Evolutionary conservation across 108 stramenopile species (phyloP), one percentile per base, ranked within the genome.

Genomic region (Fragilaria crotonensis): DNA sequence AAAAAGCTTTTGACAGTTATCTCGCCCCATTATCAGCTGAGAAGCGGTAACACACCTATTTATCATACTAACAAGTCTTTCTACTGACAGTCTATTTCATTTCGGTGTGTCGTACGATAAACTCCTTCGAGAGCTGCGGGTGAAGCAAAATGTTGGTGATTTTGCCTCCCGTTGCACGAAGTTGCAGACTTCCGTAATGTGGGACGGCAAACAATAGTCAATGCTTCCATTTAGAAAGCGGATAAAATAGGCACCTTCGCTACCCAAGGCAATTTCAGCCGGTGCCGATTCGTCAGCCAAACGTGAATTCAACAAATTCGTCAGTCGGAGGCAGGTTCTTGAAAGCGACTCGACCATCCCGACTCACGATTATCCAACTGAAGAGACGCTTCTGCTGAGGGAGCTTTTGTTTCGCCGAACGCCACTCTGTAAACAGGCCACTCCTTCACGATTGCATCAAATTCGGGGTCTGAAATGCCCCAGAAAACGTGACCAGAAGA

Each of bases 281-380:
- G 78, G 77, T 19, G 80, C 83, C 21, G 83, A 72, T 31, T 45
- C 27, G 53, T 60, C 54, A 2, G 71, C 64, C 18, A 80, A 36
- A 21, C 79, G 26, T 33, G 47, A 41, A 41, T 71, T 60, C 62
- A 91, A 60, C 11, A 66, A 44, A 33, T 73, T 59, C 25, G 84
- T 78, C 55, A 91, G 63, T n/a, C 78, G 70, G 68, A 21, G 89
- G 85, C 9, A 91, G 51, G 59, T 87, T 87, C 68, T 79, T 84
- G 79, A 83, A 91, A n/a, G 70, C 81, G 14, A 72, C 77, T 25
- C 70, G 68, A 0, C 89, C 89, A 67, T 91, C 80, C 25, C 70
- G 58, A 23, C 74, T 70, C 11, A 91, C 47, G 30, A 87, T 65
- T 45, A 91, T 76, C 84, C 84, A 90, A 0, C 20, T 19, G 0